These are phyloP conservation scores for Paecilomyces sp. DNA, from an alignment of 2,329 filamentous ascomycete genomes.

Conservation along the genomic window DNA sequence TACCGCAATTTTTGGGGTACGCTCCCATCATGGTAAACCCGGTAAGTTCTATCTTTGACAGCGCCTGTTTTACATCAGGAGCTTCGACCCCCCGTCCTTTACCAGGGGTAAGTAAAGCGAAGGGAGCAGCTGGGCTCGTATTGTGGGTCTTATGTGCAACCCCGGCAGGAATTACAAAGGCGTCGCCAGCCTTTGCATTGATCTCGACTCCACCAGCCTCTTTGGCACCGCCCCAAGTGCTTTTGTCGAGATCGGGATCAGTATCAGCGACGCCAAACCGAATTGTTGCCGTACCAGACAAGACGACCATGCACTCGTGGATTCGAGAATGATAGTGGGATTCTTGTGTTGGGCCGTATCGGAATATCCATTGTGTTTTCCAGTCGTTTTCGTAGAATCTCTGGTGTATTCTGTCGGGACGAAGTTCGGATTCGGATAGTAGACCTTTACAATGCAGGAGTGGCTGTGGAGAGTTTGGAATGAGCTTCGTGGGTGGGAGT, in stretches of 20 bases:
- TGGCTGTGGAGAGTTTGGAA: conserved; percentile 47
- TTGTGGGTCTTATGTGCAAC: conserved; percentile 50
- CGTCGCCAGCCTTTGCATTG: conserved; percentile 45
- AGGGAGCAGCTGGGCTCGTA: conserved; percentile 29
- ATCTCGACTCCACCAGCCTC: conserved; percentile 47
- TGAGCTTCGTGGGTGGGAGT: conserved; percentile 38
- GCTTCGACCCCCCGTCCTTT: conserved; percentile 29
- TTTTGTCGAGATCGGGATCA: not conserved
- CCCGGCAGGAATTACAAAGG: conserved; percentile 53
- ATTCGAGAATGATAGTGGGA: conserved; percentile 52
- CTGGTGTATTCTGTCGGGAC: conserved; percentile 31
- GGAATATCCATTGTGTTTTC: conserved; percentile 50
- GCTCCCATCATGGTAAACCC: conserved; percentile 54
- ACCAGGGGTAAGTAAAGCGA: conserved; percentile 41
- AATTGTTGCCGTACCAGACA: conserved; percentile 47
- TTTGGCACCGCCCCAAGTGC: conserved; percentile 2
- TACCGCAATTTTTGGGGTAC: conserved; percentile 40
- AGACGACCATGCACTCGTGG: conserved; percentile 53
- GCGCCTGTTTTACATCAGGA: conserved; percentile 23
- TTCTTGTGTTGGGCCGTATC: conserved; percentile 48
- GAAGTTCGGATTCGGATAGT: conserved; percentile 21
- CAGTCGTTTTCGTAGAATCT: conserved; percentile 45
- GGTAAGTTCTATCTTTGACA: conserved; percentile 28
- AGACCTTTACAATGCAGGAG: conserved; percentile 48
- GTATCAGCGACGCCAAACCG: conserved; percentile 49